phyloP scores from a whole-genome alignment of 2,329 filamentous ascomycete species.

The Cadophora sp. region DNA sequence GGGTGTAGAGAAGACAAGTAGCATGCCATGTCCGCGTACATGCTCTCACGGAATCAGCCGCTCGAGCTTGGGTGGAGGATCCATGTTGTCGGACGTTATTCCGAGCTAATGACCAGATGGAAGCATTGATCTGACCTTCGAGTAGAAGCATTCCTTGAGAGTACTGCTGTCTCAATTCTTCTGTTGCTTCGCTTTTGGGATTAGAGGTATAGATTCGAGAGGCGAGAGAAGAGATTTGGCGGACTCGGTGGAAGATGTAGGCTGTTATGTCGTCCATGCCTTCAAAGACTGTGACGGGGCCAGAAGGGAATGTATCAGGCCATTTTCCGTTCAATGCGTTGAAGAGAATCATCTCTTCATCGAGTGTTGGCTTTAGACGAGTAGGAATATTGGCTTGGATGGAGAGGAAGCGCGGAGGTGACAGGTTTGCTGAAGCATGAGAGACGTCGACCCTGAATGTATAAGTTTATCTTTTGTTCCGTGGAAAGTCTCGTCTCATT shows the following conservation, averaged over 20 bases:
- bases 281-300: background rate
- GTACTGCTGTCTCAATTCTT: background rate
- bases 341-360: conserved; percentile 10
- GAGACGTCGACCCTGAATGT: conserved; percentile 18
- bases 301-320: background rate
- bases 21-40: conserved; percentile 20
- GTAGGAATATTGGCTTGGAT: background rate
- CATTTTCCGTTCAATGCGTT: conserved; percentile 9
- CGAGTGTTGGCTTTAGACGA: conserved; percentile 1
- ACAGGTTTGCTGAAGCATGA: conserved; percentile 18
- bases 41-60: background rate
- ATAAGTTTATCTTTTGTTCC: background rate
- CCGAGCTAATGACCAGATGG: conserved; percentile 12
- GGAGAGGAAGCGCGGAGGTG: conserved; percentile 11
- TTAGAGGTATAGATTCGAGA: background rate
- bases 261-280: conserved; percentile 13
- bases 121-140: conserved; percentile 20
- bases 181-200: background rate
- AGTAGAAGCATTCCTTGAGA: conserved; percentile 10
- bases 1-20: conserved; percentile 13
- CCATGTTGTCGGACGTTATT: conserved; percentile 12
- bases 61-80: background rate
- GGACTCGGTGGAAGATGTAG: conserved; percentile 16
- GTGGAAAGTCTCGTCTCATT: background rate
- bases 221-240: conserved; percentile 13